A percentile compares a stretch with the other conserved stretches of the same genome.
Conservation (phyloP, 2,329 filamentous ascomycete species). For the Paecilomyces formosus region DNA sequence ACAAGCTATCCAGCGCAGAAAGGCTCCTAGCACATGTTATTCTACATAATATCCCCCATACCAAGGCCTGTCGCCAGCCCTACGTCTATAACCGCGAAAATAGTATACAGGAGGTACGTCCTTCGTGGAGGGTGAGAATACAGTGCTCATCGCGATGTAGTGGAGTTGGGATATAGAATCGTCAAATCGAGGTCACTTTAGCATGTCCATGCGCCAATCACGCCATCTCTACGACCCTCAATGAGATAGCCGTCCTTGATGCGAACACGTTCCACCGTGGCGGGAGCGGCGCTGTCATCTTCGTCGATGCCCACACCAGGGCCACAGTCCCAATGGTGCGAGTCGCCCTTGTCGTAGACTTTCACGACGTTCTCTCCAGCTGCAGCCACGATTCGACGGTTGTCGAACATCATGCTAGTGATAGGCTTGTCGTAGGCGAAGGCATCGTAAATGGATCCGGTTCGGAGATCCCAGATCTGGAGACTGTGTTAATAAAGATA, state of each 20-base stretch:
- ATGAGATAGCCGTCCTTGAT: constrained; percentile 91
- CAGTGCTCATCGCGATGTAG: constrained; percentile 5
- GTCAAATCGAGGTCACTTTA: constrained; percentile 23
- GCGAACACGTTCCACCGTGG: constrained; percentile 74
- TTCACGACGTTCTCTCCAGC: constrained; percentile 92
- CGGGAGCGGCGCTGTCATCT: constrained; percentile 57
- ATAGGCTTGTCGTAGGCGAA: constrained; percentile 91
- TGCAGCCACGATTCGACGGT: constrained; percentile 78
- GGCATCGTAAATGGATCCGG: constrained; percentile 88
- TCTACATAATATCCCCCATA: background rate
- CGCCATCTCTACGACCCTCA: constrained; percentile 80
- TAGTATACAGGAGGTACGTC: constrained; percentile 11
- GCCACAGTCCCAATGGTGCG: constrained; percentile 93
- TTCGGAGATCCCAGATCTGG: constrained; percentile 97
- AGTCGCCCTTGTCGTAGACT: constrained; percentile 96
- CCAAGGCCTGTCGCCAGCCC: background rate
- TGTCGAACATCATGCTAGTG: constrained; percentile 96
- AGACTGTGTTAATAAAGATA: constrained; percentile 12
- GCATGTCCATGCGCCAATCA: constrained; percentile 86
- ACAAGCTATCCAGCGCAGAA: background rate
- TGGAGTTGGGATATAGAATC: constrained; percentile 11
- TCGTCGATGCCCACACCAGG: constrained; percentile 59
- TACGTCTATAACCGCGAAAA: background rate
- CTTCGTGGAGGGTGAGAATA: background rate
- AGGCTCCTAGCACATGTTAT: background rate